Evolutionary conservation across 768 basidiomycete genomes (phyloP).

Genomic region (Phaeotremella fagi): DNA sequence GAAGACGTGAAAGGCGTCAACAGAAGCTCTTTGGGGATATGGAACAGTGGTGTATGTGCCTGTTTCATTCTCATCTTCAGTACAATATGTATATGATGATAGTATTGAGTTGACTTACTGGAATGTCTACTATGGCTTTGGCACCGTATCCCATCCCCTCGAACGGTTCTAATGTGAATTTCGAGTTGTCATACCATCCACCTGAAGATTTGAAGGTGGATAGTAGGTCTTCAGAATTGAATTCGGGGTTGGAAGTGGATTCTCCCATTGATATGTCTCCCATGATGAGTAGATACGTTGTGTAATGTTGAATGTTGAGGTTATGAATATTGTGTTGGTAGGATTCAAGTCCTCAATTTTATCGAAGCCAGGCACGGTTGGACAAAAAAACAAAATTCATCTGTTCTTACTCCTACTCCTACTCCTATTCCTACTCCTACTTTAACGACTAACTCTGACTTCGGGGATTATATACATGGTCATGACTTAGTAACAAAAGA

Average conservation of each 20-base stretch:
- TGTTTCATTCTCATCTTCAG: conserved; percentile 36
- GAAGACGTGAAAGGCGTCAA: conserved; percentile 72
- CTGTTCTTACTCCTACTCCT: too few relatives aligned
- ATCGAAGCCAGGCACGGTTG: too few relatives aligned
- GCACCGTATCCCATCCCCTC: conserved; percentile 61
- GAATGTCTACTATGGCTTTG: conserved; percentile 67
- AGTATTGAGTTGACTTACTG: conserved; percentile 52
- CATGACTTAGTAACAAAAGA: too few relatives aligned
- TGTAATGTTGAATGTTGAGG: too few relatives aligned
- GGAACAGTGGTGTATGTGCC: conserved; percentile 73
- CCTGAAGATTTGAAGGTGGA: conserved; percentile 21
- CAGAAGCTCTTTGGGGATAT: conserved; percentile 69
- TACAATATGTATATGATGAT: neutral
- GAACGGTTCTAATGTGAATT: conserved; percentile 41
- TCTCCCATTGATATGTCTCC: neutral
- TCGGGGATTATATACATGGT: too few relatives aligned
- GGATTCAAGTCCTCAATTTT: too few relatives aligned
- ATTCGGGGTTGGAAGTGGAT: too few relatives aligned
- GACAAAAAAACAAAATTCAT: too few relatives aligned
- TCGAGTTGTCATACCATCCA: conserved; percentile 29
- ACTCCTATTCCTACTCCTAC: too few relatives aligned
- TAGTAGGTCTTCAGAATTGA: conserved; percentile 13
- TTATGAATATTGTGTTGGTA: too few relatives aligned
- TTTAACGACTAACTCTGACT: too few relatives aligned
- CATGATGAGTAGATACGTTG: too few relatives aligned